Conservation (phyloP, 495 filamentous ascomycete genomes). For the Hyaloscypha hepaticicola region DNA sequence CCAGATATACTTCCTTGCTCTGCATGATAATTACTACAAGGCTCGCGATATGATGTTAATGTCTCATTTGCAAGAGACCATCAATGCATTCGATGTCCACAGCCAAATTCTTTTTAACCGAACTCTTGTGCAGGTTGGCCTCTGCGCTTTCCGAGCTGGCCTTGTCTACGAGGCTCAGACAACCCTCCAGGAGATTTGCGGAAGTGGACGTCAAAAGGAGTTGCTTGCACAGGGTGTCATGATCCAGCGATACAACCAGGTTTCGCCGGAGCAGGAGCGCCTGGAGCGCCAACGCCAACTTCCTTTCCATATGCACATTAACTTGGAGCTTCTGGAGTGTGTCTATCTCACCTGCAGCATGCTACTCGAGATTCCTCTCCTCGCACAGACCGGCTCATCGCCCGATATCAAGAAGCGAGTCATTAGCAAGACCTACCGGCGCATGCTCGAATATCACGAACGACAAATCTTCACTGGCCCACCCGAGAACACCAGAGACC, state of each 20-base stretch:
- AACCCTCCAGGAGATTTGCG: constrained; percentile 95
- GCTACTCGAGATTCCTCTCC: constrained; percentile 95
- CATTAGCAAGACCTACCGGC: constrained; percentile 99
- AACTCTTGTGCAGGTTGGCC: constrained; percentile 94
- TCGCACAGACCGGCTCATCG: constrained; percentile 93
- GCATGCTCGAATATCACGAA: constrained; percentile 99
- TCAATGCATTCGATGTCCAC: constrained; percentile 89
- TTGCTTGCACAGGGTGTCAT: constrained; percentile 96
- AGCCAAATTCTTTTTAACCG: constrained; percentile 99
- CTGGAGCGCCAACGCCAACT: constrained; percentile 94
- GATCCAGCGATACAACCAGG: constrained; percentile 92
- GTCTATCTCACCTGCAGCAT: constrained; percentile 98
- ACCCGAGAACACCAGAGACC: constrained; percentile 96
- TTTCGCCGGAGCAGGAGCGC: constrained; percentile 95
- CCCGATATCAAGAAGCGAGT: constrained; percentile 96
- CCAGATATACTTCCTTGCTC: constrained; percentile 96
- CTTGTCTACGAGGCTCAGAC: constrained; percentile 97
- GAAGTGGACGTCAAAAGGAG: constrained; percentile 95
- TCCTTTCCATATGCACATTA: constrained; percentile 99
- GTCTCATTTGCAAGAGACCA: constrained; percentile 98
- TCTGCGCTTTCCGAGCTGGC: constrained; percentile 96
- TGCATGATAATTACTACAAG: constrained; percentile 96
- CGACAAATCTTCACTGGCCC: constrained; percentile 98
- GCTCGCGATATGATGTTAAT: constrained; percentile 99
- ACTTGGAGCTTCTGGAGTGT: constrained; percentile 95